Base-by-base conservation (phyloP, 305 asterid genomes). In the Fraxinus sp. region DNA sequence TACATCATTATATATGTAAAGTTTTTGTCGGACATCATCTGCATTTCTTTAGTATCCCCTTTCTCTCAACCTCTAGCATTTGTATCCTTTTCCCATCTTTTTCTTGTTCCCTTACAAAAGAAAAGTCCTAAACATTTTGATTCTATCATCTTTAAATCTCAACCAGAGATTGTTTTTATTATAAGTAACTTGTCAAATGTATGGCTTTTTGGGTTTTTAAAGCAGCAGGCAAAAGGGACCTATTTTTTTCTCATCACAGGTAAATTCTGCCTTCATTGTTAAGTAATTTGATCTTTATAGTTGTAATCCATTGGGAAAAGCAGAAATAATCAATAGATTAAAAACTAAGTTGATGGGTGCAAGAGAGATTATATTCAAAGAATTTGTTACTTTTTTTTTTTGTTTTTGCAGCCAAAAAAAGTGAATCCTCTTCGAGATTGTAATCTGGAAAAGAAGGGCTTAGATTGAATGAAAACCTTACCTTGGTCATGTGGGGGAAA, bases 201-300 rank as follows among this genome's bases (percentile, higher is more conserved):
- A 78, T 83, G 86, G 77, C 78, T 82, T 83, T 88, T 83, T 64
- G 79, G 85, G 83, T 81, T 78, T 83, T 80, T 81, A 73, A 85
- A 86, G 76, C 72, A 86, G 26, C 64, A 73, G 73, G 82, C 84
- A 30, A 78, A 84, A 79, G 76, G 83, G 89, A 78, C 68, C 28
- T 81, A 14, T 49, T 84, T 93, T 91, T 83, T 90, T 88, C 81
- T 81, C 75, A 37, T 87, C 78, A 90, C 32, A 91, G 92, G 93
- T 91, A 83, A 81, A 44, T 74, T 28, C 22, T 64, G 9, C 83
- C 78, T 11, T 71, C 76, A 32, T 86, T 52, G 77, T 80, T 77
- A 20, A 79, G 74, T 36, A 22, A 73, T 78, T 78, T 72, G 20
- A 41, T 83, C 87, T 79, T 81, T 76, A 76, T 87, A 84, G 88